Conservation (phyloP, 2,329 filamentous ascomycete genomes). For the Trichoderma asperellum region DNA sequence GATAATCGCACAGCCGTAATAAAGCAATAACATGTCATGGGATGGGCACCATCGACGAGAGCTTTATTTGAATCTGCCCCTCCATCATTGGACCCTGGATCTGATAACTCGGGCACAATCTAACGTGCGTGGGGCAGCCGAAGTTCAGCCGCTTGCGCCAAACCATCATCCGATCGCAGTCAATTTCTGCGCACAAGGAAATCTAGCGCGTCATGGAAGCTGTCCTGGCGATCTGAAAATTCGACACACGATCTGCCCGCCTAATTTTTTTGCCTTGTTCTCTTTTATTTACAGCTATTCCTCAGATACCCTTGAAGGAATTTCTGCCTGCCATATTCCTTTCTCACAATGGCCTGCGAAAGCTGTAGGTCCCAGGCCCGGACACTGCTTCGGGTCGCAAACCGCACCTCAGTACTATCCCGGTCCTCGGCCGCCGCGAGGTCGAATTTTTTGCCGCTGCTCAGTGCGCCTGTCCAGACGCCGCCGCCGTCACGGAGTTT, state of each 20-base stretch:
- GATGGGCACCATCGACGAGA: background rate
- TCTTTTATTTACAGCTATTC: background rate
- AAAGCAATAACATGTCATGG: background rate
- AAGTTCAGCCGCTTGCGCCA: conserved; percentile 27
- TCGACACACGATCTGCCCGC: conserved; percentile 7
- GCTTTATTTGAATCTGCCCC: conserved; percentile 15
- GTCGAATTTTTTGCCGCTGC: conserved; percentile 32
- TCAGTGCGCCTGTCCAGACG: conserved; percentile 20
- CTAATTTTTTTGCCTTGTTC: background rate
- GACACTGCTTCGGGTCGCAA: conserved; percentile 43
- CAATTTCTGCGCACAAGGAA: conserved; percentile 26
- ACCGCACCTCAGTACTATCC: conserved; percentile 39
- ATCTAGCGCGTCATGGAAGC: conserved; percentile 29
- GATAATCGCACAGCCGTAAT: background rate
- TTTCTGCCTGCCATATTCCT: too few relatives aligned
- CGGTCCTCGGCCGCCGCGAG: conserved; percentile 36
- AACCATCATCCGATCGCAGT: background rate
- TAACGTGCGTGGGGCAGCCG: conserved; percentile 20
- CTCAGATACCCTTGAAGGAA: background rate
- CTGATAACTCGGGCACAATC: background rate
- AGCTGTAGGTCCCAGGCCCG: conserved; percentile 52
- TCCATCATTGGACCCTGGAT: conserved; percentile 1
- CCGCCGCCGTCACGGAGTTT: conserved; percentile 41
- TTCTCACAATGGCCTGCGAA: conserved; percentile 52
- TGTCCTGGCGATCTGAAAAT: conserved; percentile 13